Percentiles rank a stretch among this genome's conserved stretches.
phyloP scores from a whole-genome alignment of 441 rosid species.

The Sinapis alba region DNA sequence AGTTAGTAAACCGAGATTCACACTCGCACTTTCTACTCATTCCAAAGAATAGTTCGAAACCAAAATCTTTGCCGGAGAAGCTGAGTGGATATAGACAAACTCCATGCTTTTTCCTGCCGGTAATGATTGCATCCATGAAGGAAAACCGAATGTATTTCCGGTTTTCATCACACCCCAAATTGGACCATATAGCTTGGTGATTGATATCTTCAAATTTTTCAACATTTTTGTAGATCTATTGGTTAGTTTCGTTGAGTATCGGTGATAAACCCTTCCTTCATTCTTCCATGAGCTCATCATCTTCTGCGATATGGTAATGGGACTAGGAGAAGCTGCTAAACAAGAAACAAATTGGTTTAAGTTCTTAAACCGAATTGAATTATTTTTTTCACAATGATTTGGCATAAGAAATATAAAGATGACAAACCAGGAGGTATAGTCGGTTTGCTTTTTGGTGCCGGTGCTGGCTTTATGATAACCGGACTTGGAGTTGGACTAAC shows the following conservation, averaged over 20 bases:
- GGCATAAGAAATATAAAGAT: neutral
- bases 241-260: conserved; percentile 66
- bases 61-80: conserved; percentile 65
- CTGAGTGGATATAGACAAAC: conserved; percentile 83
- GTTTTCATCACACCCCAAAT: conserved; percentile 75
- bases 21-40: conserved; percentile 34
- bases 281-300: conserved; percentile 68
- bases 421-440: conserved; percentile 64
- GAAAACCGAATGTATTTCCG: conserved; percentile 62
- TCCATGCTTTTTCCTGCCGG: conserved; percentile 78
- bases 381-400: neutral
- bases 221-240: conserved; percentile 68
- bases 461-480: conserved; percentile 47
- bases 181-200: conserved; percentile 87
- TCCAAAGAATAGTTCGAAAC: conserved; percentile 74
- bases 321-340: conserved; percentile 54
- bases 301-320: conserved; percentile 63
- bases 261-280: conserved; percentile 64
- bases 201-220: conserved; percentile 60
- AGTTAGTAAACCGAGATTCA: conserved; percentile 32
- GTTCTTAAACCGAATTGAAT: neutral
- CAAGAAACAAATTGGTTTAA: conserved; percentile 11
- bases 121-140: conserved; percentile 73
- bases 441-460: conserved; percentile 42
- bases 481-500: conserved; percentile 54